Base-by-base conservation (phyloP, 305 asterid genomes). In the Solanum aculeatissimum region DNA sequence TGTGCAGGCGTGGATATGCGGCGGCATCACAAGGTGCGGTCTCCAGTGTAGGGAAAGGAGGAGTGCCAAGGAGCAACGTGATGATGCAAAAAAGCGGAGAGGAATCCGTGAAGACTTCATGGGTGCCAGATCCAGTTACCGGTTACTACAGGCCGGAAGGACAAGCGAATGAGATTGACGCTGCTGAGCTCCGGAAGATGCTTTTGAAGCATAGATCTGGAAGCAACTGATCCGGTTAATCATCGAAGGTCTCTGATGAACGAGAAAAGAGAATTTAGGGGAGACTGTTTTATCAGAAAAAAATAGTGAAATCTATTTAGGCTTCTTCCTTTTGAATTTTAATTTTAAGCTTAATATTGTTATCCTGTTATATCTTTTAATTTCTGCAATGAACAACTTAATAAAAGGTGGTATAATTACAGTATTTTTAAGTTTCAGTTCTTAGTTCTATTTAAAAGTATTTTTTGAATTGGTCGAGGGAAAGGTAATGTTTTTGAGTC, bases 51-150 rank as follows among this genome's bases (percentile, higher is more conserved):
- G 82, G 8, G 0, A 84, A 58, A 32, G 85, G 78, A 81, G 83
- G 40, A 2, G 66, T 83, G 25, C 66, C 71, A 45, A 84, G 68
- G 75, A 58, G 77, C 83, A 86, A 75, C 54, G 74, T 66, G 35
- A 80, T 86, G 72, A 27, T 86, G 87, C 74, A 86, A 13, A 86
- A 69, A 84, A 84, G 80, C 9, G 86, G 84, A 14, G 86, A 86
- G 42, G 87, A 86, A 63, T 57, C 87, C 0, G 77, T 58, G 32
- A 86, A 86, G 65, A 83, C 87, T 14, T 55, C 89, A 25, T 86
- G 89, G 88, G 82, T 57, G n/a, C 89, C 89, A 23, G 87, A 86
- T 80, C 89, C 89, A 42, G 83, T 86, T 40, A 86, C 88, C 49
- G 88, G 88, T 25, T 86, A 84, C 57, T 86, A 86, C 53, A 60